Conservation (phyloP, 345 rosid genomes). For the Turnera subulata region DNA sequence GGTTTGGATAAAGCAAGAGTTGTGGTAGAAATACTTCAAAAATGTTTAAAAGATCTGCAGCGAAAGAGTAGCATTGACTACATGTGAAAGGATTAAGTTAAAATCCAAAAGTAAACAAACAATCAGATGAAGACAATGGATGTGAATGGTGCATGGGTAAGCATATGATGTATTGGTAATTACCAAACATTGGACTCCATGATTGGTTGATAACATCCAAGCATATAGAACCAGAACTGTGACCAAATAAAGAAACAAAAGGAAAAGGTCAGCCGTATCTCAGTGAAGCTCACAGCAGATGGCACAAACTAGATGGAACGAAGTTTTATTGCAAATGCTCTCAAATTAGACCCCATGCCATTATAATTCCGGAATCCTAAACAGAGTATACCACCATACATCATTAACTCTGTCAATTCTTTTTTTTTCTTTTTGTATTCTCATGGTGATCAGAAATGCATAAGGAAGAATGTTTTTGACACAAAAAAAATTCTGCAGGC, state of each 20-base stretch:
- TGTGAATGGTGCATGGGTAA: background rate
- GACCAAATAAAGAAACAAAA: slow-evolving; percentile 12
- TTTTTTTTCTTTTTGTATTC: no score
- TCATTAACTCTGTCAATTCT: no score
- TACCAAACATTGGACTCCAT: slow-evolving; percentile 87
- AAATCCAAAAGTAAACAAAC: background rate
- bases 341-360: background rate
- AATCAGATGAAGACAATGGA: background rate
- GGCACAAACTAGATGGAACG: background rate
- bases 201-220: slow-evolving; percentile 73
- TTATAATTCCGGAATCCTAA: background rate
- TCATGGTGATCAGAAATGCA: no score
- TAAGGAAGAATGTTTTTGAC: background rate
- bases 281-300: slow-evolving; percentile 4
- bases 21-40: slow-evolving; percentile 74
- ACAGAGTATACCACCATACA: background rate
- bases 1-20: slow-evolving; percentile 65
- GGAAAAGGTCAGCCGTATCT: background rate
- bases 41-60: slow-evolving; percentile 63
- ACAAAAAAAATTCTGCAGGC: background rate
- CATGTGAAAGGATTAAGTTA: background rate
- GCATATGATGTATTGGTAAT: slow-evolving; percentile 7
- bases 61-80: slow-evolving; percentile 9
- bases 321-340: background rate
- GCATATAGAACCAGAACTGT: slow-evolving; percentile 72